Conservation (phyloP, 169 alveolate genomes). For the Blepharisma undulans region DNA sequence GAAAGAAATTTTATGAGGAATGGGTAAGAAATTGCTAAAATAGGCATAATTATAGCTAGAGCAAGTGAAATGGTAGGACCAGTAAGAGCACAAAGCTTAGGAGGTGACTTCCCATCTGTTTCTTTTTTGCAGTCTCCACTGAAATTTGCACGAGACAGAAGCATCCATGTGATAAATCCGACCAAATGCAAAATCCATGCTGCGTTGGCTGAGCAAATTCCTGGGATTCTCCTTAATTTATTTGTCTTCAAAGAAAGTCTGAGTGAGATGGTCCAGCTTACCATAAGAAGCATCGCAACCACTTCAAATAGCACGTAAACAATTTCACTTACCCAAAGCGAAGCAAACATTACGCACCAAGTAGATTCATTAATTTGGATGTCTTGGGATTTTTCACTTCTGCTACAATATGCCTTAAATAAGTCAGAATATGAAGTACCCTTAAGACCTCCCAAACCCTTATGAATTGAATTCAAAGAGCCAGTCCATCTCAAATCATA, state of each 20-base stretch:
- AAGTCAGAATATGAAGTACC: neutral
- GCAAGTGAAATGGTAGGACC: neutral
- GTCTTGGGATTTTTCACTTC: neutral
- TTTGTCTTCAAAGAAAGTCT: neutral
- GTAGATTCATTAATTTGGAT: neutral
- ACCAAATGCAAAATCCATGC: constrained; percentile 14
- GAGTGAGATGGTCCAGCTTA: neutral
- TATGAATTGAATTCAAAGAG: neutral
- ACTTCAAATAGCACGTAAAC: neutral
- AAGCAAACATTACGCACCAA: neutral
- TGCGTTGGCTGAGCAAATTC: neutral
- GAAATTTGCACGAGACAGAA: neutral
- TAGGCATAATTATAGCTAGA: neutral
- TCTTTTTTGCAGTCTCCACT: neutral
- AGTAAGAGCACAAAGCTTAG: neutral
- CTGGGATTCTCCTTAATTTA: neutral
- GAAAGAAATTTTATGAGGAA: neutral
- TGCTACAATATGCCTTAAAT: neutral
- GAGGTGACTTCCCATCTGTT: constrained; percentile 1
- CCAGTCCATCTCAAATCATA: neutral
- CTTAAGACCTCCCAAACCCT: neutral
- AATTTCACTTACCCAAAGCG: neutral
- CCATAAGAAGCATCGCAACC: neutral
- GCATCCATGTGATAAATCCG: neutral
- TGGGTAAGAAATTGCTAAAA: neutral